Conservation (phyloP, 2,329 filamentous ascomycete species). For the Pseudogymnoascus sp. region DNA sequence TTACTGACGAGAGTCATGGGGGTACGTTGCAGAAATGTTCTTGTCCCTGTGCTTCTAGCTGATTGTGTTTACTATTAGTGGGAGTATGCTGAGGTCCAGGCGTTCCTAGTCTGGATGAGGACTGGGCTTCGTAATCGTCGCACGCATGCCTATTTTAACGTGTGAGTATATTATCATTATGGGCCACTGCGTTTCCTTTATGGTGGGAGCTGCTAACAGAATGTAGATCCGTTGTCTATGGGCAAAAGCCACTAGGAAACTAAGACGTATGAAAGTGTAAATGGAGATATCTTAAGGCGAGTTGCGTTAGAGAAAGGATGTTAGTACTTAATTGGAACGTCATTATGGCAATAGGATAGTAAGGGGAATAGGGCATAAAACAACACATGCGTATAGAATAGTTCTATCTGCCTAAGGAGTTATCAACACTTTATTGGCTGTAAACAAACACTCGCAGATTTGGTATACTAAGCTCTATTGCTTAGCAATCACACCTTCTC, state of each 20-base stretch:
- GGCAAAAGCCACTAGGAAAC: not conserved
- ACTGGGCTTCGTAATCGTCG: constrained; percentile 12
- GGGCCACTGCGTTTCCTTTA: not conserved
- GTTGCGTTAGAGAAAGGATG: too few relatives aligned
- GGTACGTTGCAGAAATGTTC: constrained; percentile 11
- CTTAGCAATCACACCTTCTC: too few relatives aligned
- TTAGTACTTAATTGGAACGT: too few relatives aligned
- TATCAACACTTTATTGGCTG: too few relatives aligned
- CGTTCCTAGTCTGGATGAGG: constrained; percentile 12
- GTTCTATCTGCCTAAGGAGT: too few relatives aligned
- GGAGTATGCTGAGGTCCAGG: constrained; percentile 12
- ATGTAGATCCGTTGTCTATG: not conserved
- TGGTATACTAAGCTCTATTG: too few relatives aligned
- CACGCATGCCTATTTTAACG: constrained; percentile 18
- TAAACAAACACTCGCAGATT: too few relatives aligned
- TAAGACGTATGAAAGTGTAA: not conserved
- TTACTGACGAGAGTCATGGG: constrained; percentile 18
- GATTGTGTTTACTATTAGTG: constrained; percentile 8
- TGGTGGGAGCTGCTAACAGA: not conserved
- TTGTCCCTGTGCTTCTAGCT: not conserved
- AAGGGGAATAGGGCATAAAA: too few relatives aligned
- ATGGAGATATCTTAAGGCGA: not conserved
- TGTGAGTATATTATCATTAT: constrained; percentile 9
- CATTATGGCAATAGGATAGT: too few relatives aligned
- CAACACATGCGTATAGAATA: too few relatives aligned